Evolutionary conservation across 2,329 filamentous ascomycete genomes (phyloP).

Genomic region (Zymoseptoria brevis): DNA sequence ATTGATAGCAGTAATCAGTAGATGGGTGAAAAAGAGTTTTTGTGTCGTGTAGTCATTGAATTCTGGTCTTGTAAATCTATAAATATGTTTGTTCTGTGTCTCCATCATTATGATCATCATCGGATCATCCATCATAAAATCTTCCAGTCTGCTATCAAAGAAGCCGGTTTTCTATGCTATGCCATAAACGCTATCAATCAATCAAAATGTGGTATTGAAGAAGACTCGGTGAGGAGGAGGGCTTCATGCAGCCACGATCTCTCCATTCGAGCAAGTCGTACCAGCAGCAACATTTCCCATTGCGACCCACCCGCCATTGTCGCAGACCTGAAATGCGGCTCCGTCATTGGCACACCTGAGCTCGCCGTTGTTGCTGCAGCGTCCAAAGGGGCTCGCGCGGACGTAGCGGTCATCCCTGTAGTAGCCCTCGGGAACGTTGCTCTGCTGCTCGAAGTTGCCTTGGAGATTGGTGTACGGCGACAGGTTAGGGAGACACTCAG

Average conservation of each 20-base stretch:
- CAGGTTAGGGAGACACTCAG: constrained; percentile 30
- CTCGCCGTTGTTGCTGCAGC: constrained; percentile 21
- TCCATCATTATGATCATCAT: neutral
- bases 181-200: neutral
- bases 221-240: neutral
- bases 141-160: neutral
- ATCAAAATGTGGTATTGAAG: neutral
- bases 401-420: constrained; percentile 29
- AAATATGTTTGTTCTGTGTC: neutral
- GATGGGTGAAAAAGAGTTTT: neutral
- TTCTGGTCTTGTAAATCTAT: neutral
- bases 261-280: constrained; percentile 23
- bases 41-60: neutral
- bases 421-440: constrained; percentile 18
- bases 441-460: constrained; percentile 21
- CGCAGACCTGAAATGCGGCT: constrained; percentile 25
- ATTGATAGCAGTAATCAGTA: constrained; percentile 31
- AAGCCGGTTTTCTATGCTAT: neutral
- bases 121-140: neutral
- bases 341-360: constrained; percentile 24
- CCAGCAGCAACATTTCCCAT: constrained; percentile 28
- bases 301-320: constrained; percentile 25
- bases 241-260: constrained; percentile 17
- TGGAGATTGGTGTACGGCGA: constrained; percentile 18
- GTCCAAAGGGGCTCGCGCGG: constrained; percentile 21